Evolutionary conservation across 2,329 filamentous ascomycete species (phyloP), one percentile per base, ranked within the genome.

Genomic region (Verticillium klebahnii): DNA sequence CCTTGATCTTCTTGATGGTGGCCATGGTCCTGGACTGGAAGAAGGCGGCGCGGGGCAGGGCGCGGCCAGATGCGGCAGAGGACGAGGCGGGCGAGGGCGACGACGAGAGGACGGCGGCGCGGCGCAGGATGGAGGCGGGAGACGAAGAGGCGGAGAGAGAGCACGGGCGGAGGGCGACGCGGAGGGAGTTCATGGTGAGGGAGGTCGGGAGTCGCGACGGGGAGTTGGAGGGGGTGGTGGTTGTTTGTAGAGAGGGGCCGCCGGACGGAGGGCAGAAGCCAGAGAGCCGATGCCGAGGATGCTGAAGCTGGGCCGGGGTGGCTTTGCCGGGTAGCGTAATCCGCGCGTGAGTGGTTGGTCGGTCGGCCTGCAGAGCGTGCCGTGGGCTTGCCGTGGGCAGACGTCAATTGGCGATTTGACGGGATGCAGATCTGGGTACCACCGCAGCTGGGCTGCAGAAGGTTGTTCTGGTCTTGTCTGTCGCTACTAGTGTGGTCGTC

Each of bases 1-100:
- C 95, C 87, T 96, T 95, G 86, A 98, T 98, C 89, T 98, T 99
- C 73, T 85, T 82, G 70, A 69, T 60, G 65, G 73, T 73, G 62
- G 83, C 81, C 85, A 89, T 87, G 71, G 77, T 82, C 75, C 77
- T 76, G 66, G 61, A 58, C 55, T 59, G 59, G 63, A 61, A 59
- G 67, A 63, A 63, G 61, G 60, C 56, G 58, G 57, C 61, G 56
- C 32, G 60, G 2, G 25, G 45, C 15, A 57, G 58, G 50, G 45
- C 25, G 57, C 61, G 60, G 36, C 55, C 64, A 61, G 45, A 61
- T 61, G 25, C 62, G 62, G 23, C 62, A 60, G 39, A 64, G 64
- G 36, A 60, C 58, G 23, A 61, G 25, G 25, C 25, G 25, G 52
- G 60, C 57, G 34, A 60, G 60, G 36, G 58, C 56, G 32, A 60